phyloP scores from a whole-genome alignment of 1,139 yeast genomes.

The Spathaspora sp. region DNA sequence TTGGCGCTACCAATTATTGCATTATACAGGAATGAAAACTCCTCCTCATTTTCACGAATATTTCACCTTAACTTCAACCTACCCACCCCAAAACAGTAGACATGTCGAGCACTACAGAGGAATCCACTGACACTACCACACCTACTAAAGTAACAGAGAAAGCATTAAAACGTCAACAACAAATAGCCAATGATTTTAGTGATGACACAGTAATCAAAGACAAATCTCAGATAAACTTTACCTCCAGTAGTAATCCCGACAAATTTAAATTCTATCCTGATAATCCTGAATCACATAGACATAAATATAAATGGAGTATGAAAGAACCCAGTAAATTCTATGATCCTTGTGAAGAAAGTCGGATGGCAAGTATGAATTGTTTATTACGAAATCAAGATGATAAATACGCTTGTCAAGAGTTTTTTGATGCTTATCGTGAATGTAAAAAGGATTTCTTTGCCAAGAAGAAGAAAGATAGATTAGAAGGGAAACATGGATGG shows the following conservation, averaged over 20 bases:
- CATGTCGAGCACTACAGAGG: too few relatives aligned
- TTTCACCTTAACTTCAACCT: too few relatives aligned
- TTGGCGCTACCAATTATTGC: too few relatives aligned
- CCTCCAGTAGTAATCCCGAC: slow-evolving; percentile 46
- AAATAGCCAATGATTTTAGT: slow-evolving; percentile 7
- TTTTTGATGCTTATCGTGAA: slow-evolving; percentile 89
- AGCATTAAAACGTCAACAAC: neutral
- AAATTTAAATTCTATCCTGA: slow-evolving; percentile 81
- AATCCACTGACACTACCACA: too few relatives aligned
- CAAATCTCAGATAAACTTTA: slow-evolving; percentile 55
- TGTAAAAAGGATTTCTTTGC: slow-evolving; percentile 81
- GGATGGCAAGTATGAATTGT: slow-evolving; percentile 84
- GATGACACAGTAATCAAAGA: slow-evolving; percentile 37
- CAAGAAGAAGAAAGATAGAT: slow-evolving; percentile 37
- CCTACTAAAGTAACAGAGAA: neutral
- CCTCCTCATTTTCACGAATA: neutral
- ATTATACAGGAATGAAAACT: neutral
- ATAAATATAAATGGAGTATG: slow-evolving; percentile 57
- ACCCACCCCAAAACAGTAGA: too few relatives aligned
- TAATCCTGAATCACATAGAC: slow-evolving; percentile 62
- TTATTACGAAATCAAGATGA: slow-evolving; percentile 74
- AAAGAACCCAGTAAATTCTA: slow-evolving; percentile 83
- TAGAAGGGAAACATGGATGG: slow-evolving; percentile 47
- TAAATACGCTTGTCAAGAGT: slow-evolving; percentile 73
- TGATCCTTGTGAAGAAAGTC: slow-evolving; percentile 90